These are phyloP conservation scores for Diaporthe aspalathi DNA, from an alignment of 2,329 filamentous ascomycete genomes.

Conservation along the genomic window DNA sequence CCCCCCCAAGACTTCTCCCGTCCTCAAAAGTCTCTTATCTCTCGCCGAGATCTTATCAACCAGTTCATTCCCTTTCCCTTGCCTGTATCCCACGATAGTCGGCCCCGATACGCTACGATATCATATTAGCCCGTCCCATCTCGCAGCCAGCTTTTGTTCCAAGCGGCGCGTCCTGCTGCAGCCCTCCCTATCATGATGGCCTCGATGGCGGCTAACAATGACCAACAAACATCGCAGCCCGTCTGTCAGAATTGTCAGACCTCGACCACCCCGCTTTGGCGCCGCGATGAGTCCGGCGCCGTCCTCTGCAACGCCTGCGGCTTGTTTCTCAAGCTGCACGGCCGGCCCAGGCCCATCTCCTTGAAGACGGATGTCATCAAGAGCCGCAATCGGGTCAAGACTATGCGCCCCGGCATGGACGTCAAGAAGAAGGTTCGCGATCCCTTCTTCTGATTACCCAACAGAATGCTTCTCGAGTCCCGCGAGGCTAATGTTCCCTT, in stretches of 20 bases:
- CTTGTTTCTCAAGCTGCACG: slow-evolving; percentile 96
- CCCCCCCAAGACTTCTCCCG: slow-evolving; percentile 34
- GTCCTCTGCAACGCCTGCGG: slow-evolving; percentile 99
- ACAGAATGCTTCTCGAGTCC: slow-evolving; percentile 29
- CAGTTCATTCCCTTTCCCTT: slow-evolving; percentile 27
- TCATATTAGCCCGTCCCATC: slow-evolving; percentile 14
- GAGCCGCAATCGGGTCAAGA: slow-evolving; percentile 97
- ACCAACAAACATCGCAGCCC: slow-evolving; percentile 79
- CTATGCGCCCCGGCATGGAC: slow-evolving; percentile 78
- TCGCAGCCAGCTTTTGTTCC: slow-evolving; percentile 16
- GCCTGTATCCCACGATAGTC: slow-evolving; percentile 32
- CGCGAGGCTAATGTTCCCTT: slow-evolving; percentile 35
- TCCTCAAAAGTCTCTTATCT: slow-evolving; percentile 35
- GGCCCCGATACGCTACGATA: slow-evolving; percentile 25
- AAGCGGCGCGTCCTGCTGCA: slow-evolving; percentile 34
- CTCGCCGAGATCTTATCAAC: slow-evolving; percentile 34
- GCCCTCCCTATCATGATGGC: slow-evolving; percentile 54
- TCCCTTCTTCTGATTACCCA: slow-evolving; percentile 31
- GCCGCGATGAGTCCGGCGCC: slow-evolving; percentile 93
- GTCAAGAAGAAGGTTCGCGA: slow-evolving; percentile 84
- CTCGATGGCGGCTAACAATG: slow-evolving; percentile 62
- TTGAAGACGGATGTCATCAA: slow-evolving; percentile 99
- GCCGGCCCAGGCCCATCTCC: slow-evolving; percentile 90
- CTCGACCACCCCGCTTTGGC: slow-evolving; percentile 96
- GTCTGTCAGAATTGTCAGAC: slow-evolving; percentile 97